Evolutionary conservation across 208 protist genomes (phyloP), one percentile per base, ranked within the genome.

Genomic region (Trichomonas tenax): DNA sequence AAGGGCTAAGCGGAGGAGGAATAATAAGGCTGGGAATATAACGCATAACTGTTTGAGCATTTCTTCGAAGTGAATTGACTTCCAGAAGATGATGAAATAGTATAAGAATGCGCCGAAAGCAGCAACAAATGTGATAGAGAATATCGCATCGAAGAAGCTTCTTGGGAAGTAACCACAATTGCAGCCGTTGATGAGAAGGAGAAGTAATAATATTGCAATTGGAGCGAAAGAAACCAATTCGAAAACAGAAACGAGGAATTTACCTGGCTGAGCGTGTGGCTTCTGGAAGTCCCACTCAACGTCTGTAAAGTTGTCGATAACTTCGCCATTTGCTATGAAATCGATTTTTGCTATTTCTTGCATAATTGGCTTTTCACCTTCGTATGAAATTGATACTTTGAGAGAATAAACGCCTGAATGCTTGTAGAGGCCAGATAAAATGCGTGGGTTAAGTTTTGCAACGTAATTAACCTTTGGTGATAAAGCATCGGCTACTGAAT

Each of bases 291-390:
- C 82, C 82, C 82, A 90, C 48, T 90, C 82, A 31, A 90, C 82
- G 23, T 90, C 82, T 45, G 82, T 90, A n/a, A 90, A 90, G 41
- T 90, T 90, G n/a, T 90, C 82, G 31, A 90, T 36, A 48, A 90
- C 82, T 90, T 90, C 82, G 23, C 41, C 41, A 48, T 90, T 90
- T 10, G 82, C 82, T 11, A 90, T 48, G n/a, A 90, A 90, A 48
- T 90, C 48, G 41, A 90, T 36, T 90, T 17, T 90, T 21, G 23
- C 82, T 34, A 90, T 36, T 34, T 90, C 41, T 36, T 17, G n/a
- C 6, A 90, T 44, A 48, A 90, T 44, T 90, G 82, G 82, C 41
- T 45, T 48, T 45, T 90, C 82, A 38, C 17, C 40, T 38, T 90
- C 15, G 41, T 90, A 26, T n/a, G 36, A 11, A 31, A 90, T 36